Evolutionary conservation across 106 monocot species (phyloP), one percentile per base, ranked within the genome.

Genomic region (Ottelia alismoides): DNA sequence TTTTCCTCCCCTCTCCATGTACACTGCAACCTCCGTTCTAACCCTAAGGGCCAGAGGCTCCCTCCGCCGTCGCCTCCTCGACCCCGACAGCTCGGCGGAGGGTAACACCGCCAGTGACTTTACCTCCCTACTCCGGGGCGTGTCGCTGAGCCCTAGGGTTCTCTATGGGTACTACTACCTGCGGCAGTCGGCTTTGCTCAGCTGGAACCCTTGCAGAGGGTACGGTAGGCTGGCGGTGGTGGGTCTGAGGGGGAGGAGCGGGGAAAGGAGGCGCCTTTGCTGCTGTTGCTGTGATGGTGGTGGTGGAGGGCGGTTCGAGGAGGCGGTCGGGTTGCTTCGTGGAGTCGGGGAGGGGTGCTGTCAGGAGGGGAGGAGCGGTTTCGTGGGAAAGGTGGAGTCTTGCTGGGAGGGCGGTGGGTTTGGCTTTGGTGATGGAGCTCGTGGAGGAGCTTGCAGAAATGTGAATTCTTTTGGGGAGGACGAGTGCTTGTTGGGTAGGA

Each of bases 161-260:
- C 28, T 72, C n/a, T 72, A 64, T 22, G 17, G 43, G 27, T 55
- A 49, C 46, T 53, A 19, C 19, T n/a, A 25, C 47, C 19, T 47
- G 35, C 26, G 54, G 20, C 73, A 61, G 24, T 60, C 73, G n/a
- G 25, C 70, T 4, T 51, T 53, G 30, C 31, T 67, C 51, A 61
- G 48, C 60, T 81, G 56, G 57, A 20, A 54, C 9, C 74, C 64
- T 53, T 58, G 51, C 11, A 45, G 55, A 31, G 30, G 18, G 25
- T 55, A 25, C 52, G 18, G 55, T 11, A 17, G 9, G 20, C 19
- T 24, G 1, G 19, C 3, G 19, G 2, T 4, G 22, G 27, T 5
- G 17, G 23, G 55, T 2, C 28, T 63, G 7, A 11, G 1, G 32
- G 2, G 32, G 24, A 2, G 24, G 22, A n/a, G 72, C 25, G 19